phyloP scores from a whole-genome alignment of 805 yeast species.

The Ogataea pini region DNA sequence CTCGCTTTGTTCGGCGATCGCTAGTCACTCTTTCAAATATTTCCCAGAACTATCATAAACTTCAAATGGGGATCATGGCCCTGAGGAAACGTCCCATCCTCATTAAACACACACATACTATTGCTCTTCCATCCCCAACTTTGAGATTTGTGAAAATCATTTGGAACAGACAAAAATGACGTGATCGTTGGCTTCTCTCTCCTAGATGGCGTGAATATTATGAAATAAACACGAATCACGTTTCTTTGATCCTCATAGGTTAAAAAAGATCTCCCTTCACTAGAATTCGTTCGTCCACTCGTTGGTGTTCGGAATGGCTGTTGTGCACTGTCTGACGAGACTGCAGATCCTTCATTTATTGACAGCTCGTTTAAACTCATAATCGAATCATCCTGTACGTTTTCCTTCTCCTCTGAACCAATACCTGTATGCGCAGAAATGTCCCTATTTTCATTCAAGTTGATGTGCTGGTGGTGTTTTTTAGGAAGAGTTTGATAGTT shows the following conservation, averaged over 20 bases:
- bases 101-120: slow-evolving; percentile 52
- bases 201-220: slow-evolving; percentile 56
- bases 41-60: slow-evolving; percentile 52
- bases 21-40: no score
- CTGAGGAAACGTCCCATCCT: slow-evolving; percentile 46
- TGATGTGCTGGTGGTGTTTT: slow-evolving; percentile 10
- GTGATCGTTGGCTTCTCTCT: slow-evolving; percentile 46
- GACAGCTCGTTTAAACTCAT: slow-evolving; percentile 24
- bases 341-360: slow-evolving; percentile 16
- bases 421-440: slow-evolving; percentile 6
- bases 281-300: slow-evolving; percentile 2
- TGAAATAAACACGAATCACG: slow-evolving; percentile 49
- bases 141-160: slow-evolving; percentile 51
- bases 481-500: slow-evolving; percentile 31
- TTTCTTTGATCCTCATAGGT: slow-evolving; percentile 50
- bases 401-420: slow-evolving; percentile 25
- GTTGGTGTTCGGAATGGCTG: slow-evolving; percentile 5
- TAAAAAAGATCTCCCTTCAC: slow-evolving; percentile 33
- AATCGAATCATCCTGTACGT: slow-evolving; percentile 28
- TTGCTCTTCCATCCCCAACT: slow-evolving; percentile 66
- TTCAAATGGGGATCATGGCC: slow-evolving; percentile 47
- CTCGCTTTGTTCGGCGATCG: no score
- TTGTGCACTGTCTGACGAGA: neutral
- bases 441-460: slow-evolving; percentile 3
- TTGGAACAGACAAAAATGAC: slow-evolving; percentile 57